Evolutionary conservation across 345 rosid genomes (phyloP), one percentile per base, ranked within the genome.

Genomic region (Citrus unshiu): DNA sequence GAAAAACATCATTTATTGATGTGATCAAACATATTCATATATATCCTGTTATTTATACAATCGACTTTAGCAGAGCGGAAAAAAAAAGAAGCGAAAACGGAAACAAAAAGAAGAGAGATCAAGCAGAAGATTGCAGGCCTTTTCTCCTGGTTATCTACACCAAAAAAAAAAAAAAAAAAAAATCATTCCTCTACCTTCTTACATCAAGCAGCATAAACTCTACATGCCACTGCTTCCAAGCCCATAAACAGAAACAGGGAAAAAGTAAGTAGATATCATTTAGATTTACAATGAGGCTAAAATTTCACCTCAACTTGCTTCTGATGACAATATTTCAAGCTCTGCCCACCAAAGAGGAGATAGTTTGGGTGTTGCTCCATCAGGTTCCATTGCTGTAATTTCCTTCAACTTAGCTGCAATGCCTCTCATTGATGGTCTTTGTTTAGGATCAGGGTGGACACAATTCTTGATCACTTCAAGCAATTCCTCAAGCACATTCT

Each of bases 281-380:
- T 35, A 63, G 18, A 39, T 62, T 54, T n/a, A 56, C 10, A 61
- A 54, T 9, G 24, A 21, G 66, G 43, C 46, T 66, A 25, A 62
- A 19, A 16, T 51, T 43, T 25, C 62, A 76, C 66, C 70, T 88
- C 81, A 86, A 71, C 81, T 86, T 80, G 79, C 82, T 67, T 88
- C 90, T 6, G 87, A 72, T 39, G 99, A 88, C 88, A 90, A 76
- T 77, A 97, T 92, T 87, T 94, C 98, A 70, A 97, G 93, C 77
- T 97, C 98, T 32, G 98, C 97, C 98, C 99, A 94, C 99, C 98
- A 97, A 66, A 90, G 89, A 70, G 97, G 95, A 76, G 97, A 94
- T 57, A 81, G 63, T 86, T 92, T 91, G 27, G 98, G 98, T 16
- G 85, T 82, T 66, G 95, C 98, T 74, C 84, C 88, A 27, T 87